Evolutionary conservation across 495 filamentous ascomycete genomes (phyloP), one percentile per base, ranked within the genome.

Genomic region (Thozetella sp.): DNA sequence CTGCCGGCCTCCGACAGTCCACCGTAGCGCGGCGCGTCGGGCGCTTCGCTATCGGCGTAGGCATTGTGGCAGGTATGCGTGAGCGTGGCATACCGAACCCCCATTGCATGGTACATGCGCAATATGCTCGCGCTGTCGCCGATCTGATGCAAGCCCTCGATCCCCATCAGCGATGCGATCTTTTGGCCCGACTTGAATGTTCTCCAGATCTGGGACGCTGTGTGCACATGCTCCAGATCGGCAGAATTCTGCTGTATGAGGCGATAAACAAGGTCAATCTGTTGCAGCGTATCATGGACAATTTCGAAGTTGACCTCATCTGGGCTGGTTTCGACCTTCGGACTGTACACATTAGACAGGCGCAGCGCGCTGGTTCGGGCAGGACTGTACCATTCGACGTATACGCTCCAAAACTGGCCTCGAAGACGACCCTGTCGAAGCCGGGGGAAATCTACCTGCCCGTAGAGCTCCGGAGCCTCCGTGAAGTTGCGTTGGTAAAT

Each of bases 341-440:
- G 1, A 87, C 86, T n/a, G n/a, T n/a, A n/a, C n/a, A n/a, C n/a
- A n/a, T n/a, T n/a, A n/a, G n/a, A n/a, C n/a, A n/a, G n/a, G n/a
- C n/a, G n/a, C n/a, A n/a, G n/a, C n/a, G n/a, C n/a, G n/a, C n/a
- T n/a, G n/a, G n/a, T n/a, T n/a, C n/a, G n/a, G n/a, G n/a, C n/a
- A n/a, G n/a, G n/a, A n/a, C n/a, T n/a, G n/a, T n/a, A n/a, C 65
- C 89, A 92, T 0, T 70, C 72, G n/a, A 88, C 76, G 63, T 74
- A 92, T 22, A 88, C 89, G 67, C 85, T 89, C 89, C 89, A 92
- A 63, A 93, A 92, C 1, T 83, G 78, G 20, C 88, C 83, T 37
- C 48, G 11, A 2, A 60, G n/a, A 2, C 24, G 15, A 3, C 58
- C 55, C 25, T 19, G 30, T 52, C n/a, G 20, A 24, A 40, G 22